These are phyloP conservation scores for Monilinia fructicola DNA, from an alignment of 2,329 filamentous ascomycete genomes.

Conservation along the genomic window DNA sequence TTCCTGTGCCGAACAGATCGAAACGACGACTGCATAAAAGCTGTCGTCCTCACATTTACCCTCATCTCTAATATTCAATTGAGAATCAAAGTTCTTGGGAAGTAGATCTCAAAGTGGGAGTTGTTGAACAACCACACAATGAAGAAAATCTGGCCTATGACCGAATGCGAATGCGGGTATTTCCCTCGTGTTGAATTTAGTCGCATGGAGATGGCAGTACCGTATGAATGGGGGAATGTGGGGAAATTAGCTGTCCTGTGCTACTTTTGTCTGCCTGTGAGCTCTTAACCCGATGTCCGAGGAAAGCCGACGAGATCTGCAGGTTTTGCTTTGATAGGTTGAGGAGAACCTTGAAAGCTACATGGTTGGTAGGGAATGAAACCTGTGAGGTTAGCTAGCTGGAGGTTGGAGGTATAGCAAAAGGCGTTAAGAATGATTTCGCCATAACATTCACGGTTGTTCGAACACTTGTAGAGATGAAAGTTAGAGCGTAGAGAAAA, in stretches of 20 bases:
- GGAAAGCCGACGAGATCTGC: conserved; percentile 14
- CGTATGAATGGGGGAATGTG: conserved; percentile 16
- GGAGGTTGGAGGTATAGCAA: conserved; percentile 17
- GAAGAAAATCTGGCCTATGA: neutral
- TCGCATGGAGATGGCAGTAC: neutral
- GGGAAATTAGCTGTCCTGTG: conserved; percentile 6
- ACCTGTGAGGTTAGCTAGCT: neutral
- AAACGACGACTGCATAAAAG: conserved; percentile 31
- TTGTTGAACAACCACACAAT: neutral
- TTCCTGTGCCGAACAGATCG: conserved; percentile 33
- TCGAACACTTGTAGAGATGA: neutral
- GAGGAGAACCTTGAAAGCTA: conserved; percentile 6
- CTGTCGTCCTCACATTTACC: conserved; percentile 32
- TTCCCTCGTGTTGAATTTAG: neutral
- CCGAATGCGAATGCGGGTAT: neutral
- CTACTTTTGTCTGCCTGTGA: neutral
- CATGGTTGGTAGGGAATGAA: conserved; percentile 8
- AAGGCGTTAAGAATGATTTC: neutral
- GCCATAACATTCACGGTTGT: neutral
- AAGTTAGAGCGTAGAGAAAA: neutral
- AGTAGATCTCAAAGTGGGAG: neutral
- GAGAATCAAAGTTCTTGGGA: neutral
- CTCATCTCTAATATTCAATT: conserved; percentile 32
- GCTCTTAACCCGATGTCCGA: conserved; percentile 18
- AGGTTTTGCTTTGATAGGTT: conserved; percentile 10